Conservation (phyloP, 2,329 filamentous ascomycete species). For the Aspergillus flavus region DNA sequence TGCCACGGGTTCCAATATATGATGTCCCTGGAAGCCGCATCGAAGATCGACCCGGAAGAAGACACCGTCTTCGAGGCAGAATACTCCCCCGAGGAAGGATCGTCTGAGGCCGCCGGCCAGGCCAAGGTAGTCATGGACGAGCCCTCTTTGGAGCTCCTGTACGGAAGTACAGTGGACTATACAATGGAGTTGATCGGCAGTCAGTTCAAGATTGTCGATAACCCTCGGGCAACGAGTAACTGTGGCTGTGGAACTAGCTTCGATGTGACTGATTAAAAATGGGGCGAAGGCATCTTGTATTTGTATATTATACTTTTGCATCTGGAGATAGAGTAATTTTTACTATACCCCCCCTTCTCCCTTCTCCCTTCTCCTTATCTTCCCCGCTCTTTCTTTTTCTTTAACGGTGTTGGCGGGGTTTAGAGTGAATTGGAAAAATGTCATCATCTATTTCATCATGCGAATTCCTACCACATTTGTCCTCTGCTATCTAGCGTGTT, state of each 20-base stretch:
- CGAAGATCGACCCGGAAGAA: conserved; percentile 68
- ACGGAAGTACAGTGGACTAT: conserved; percentile 94
- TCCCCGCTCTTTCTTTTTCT: not conserved
- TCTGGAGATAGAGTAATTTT: conserved; percentile 25
- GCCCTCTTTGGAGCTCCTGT: conserved; percentile 82
- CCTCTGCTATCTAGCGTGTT: conserved; percentile 13
- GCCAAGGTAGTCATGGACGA: conserved; percentile 90
- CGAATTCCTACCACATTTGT: conserved; percentile 17
- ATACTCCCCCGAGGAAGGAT: conserved; percentile 24
- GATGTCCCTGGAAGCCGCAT: conserved; percentile 73
- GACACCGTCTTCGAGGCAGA: conserved; percentile 84
- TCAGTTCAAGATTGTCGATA: conserved; percentile 96
- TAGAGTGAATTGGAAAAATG: conserved; percentile 8
- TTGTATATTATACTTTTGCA: conserved; percentile 22
- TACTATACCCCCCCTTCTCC: conserved; percentile 29
- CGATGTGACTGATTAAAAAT: conserved; percentile 71
- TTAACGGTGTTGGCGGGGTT: not conserved
- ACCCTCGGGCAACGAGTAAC: conserved; percentile 86
- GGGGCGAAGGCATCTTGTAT: conserved; percentile 3
- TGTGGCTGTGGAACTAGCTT: conserved; percentile 98
- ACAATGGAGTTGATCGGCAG: conserved; percentile 93
- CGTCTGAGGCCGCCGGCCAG: conserved; percentile 46
- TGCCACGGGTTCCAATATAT: conserved; percentile 98
- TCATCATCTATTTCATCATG: conserved; percentile 27
- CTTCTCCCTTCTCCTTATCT: conserved; percentile 10